Evolutionary conservation across 768 basidiomycete species (phyloP).

Genomic region (Amanita fuliginea): DNA sequence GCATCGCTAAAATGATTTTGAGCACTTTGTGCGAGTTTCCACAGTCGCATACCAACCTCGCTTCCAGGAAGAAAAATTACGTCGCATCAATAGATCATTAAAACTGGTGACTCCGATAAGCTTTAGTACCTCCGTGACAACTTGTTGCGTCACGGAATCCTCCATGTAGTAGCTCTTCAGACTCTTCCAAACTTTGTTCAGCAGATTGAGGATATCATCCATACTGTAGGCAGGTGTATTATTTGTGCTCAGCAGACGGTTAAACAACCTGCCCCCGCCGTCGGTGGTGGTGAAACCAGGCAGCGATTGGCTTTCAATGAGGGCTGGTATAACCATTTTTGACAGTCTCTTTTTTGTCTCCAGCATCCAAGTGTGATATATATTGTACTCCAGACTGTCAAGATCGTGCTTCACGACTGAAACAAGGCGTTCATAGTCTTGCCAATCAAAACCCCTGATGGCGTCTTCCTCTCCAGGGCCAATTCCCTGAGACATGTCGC

Average conservation of each 20-base stretch:
- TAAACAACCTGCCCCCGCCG: constrained; percentile 87
- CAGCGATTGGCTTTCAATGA: constrained; percentile 95
- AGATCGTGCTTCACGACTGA: constrained; percentile 99
- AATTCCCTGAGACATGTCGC: constrained; percentile 96
- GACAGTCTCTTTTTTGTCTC: constrained; percentile 93
- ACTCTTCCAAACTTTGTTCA: constrained; percentile 98
- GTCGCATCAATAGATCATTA: constrained; percentile 95
- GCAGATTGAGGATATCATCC: constrained; percentile 94
- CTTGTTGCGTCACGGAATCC: constrained; percentile 92
- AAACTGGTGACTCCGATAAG: constrained; percentile 95
- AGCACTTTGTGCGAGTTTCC: background rate
- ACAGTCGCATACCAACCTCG: constrained; percentile 52
- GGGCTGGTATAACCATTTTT: constrained; percentile 98
- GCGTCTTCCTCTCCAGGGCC: constrained; percentile 91
- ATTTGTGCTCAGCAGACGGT: constrained; percentile 80
- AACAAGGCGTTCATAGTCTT: constrained; percentile 91
- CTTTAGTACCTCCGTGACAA: constrained; percentile 89
- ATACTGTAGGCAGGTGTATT: constrained; percentile 87
- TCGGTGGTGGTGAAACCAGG: constrained; percentile 97
- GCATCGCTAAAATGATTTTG: constrained; percentile 65
- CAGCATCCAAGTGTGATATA: constrained; percentile 99
- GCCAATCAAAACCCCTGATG: constrained; percentile 91
- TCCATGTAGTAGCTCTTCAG: constrained; percentile 99
- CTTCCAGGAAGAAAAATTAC: constrained; percentile 99
- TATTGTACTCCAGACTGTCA: constrained; percentile 97